A percentile compares a stretch with the other conserved stretches of the same genome.
Evolutionary conservation across 768 basidiomycete genomes (phyloP).

Genomic region (Roridomyces roridus): DNA sequence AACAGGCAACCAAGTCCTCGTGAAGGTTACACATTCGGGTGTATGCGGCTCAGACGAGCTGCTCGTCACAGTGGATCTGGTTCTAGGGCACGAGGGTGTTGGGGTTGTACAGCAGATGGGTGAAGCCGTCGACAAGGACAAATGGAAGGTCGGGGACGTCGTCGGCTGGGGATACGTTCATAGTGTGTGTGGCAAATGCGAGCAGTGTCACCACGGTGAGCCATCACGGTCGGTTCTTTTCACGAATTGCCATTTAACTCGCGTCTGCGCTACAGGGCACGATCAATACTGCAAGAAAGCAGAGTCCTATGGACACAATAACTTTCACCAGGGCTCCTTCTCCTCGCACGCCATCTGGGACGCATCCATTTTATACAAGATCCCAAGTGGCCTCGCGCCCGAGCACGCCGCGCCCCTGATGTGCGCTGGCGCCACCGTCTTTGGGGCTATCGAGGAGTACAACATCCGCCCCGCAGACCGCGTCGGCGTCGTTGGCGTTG

Average conservation of each 20-base stretch:
- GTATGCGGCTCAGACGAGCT: slow-evolving; percentile 43
- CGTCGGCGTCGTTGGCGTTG: slow-evolving; percentile 39
- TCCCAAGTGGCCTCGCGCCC: slow-evolving; percentile 35
- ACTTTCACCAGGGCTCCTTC: slow-evolving; percentile 26
- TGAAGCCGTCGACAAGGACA: slow-evolving; percentile 35
- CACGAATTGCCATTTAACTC: too few species aligned
- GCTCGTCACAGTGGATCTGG: slow-evolving; percentile 34
- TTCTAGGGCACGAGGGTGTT: slow-evolving; percentile 37
- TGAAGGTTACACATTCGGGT: slow-evolving; percentile 39
- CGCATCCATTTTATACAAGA: slow-evolving; percentile 36
- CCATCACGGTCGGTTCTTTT: not conserved
- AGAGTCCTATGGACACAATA: slow-evolving; percentile 7
- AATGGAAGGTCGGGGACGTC: slow-evolving; percentile 4
- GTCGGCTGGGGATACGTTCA: slow-evolving; percentile 1
- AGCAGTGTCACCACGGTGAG: slow-evolving; percentile 1
- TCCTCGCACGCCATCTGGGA: slow-evolving; percentile 40
- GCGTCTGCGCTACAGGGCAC: not conserved
- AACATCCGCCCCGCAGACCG: slow-evolving; percentile 35
- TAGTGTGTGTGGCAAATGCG: slow-evolving; percentile 5
- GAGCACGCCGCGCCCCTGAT: slow-evolving; percentile 39
- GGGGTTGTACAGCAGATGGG: slow-evolving; percentile 27
- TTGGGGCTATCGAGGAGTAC: slow-evolving; percentile 6
- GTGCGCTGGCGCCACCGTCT: slow-evolving; percentile 23
- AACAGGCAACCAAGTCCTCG: slow-evolving; percentile 24
- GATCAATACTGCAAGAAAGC: not conserved